Base-by-base conservation (phyloP, 2,329 filamentous ascomycete genomes). In the Zymoseptoria pseudotritici region DNA sequence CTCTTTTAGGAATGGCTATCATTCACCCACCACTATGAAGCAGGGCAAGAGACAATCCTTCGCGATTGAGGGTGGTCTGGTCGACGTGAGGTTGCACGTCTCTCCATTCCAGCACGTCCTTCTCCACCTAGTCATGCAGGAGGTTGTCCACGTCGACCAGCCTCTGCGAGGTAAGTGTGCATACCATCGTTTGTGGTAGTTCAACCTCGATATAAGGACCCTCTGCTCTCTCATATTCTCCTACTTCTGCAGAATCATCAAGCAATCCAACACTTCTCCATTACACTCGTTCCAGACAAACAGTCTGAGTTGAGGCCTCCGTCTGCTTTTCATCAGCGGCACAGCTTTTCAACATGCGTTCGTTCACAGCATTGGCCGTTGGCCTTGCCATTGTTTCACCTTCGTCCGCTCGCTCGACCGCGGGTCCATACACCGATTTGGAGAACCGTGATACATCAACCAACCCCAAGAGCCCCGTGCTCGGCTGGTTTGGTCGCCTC, bases 161-260 rank as follows among this genome's bases (percentile, higher is more conserved):
- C 64, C 60, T 65, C 67, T 68, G 70, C 69, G 72, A 70, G 70
- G 69, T 60, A 69, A 53, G 58, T 53, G 50, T 56, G 61, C 58
- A 57, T 54, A 54, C 36, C 56, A 55, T 50, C 26, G 31, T 24
- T n/a, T 10, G n/a, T 50, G 55, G 61, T 65, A 61, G 61, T 42
- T 53, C n/a, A 4, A 31, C 13, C 20, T n/a, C 29, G 19, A 29
- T 70, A 70, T 70, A 70, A 66, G 65, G 60, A 22, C 56, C 42
- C 57, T 63, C 46, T 26, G 8, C 22, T 53, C 29, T 29, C 52
- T 19, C 50, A 55, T 24, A n/a, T 36, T 50, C 59, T 53, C 55
- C 46, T 29, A 29, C 51, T 61, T 20, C n/a, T 49, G 20, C 56
- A 53, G 29, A 46, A 63, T 57, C 52, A 56, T 54, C 57, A 60